These are phyloP conservation scores for Macroventuria anomochaeta DNA, from an alignment of 2,329 filamentous ascomycete species.

Conservation along the genomic window DNA sequence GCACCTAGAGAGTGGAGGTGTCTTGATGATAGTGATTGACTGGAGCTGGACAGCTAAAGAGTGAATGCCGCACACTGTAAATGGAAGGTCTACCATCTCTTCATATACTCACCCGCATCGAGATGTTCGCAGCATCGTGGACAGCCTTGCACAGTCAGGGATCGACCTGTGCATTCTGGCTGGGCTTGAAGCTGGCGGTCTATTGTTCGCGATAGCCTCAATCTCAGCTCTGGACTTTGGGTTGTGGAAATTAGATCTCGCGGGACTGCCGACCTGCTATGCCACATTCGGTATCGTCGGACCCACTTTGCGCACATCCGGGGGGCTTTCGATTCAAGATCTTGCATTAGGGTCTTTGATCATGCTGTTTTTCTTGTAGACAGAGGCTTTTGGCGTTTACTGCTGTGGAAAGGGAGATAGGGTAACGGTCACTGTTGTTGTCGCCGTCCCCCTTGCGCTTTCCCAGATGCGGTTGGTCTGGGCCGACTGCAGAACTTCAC, in stretches of 20 bases:
- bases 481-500: not conserved
- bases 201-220: conserved; percentile 9
- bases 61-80: conserved; percentile 15
- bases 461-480: conserved; percentile 3
- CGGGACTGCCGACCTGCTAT: conserved; percentile 12
- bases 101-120: conserved; percentile 7
- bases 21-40: conserved; percentile 14
- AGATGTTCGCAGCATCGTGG: not conserved
- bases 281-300: not conserved
- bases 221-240: conserved; percentile 12
- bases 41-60: conserved; percentile 20
- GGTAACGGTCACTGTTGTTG: not conserved
- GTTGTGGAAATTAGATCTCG: conserved; percentile 13
- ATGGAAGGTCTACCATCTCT: not conserved
- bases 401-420: not conserved
- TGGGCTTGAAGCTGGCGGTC: conserved; percentile 4
- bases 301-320: conserved; percentile 14
- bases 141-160: not conserved
- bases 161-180: conserved; percentile 3
- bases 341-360: not conserved
- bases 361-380: not conserved
- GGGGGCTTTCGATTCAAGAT: conserved; percentile 11
- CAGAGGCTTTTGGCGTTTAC: not conserved
- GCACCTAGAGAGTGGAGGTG: conserved; percentile 17
- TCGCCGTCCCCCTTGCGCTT: conserved; percentile 7